Evolutionary conservation across 768 basidiomycete genomes (phyloP).

Genomic region (Suillus fuscotomentosus): DNA sequence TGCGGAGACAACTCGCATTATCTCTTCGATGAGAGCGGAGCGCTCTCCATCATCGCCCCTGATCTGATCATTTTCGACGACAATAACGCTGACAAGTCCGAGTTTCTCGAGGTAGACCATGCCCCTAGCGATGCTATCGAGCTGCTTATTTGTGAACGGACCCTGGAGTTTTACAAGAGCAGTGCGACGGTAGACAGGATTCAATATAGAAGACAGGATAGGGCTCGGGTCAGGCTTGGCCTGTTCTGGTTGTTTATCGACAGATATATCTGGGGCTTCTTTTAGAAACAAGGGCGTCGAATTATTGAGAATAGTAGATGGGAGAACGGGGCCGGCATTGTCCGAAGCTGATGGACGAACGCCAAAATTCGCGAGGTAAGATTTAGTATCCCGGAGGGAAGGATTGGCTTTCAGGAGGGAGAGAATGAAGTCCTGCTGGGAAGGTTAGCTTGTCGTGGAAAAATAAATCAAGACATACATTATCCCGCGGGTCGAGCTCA

Average conservation of each 20-base stretch:
- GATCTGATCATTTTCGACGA: constrained; percentile 82
- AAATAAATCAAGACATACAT: constrained; percentile 36
- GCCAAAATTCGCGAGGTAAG: constrained; percentile 91
- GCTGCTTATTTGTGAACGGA: constrained; percentile 89
- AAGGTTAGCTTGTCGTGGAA: constrained; percentile 10
- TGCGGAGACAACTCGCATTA: constrained; percentile 77
- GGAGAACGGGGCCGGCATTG: constrained; percentile 23
- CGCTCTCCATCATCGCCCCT: constrained; percentile 73
- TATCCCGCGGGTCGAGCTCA: constrained; percentile 40
- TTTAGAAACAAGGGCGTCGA: constrained; percentile 21
- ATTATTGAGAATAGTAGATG: constrained; percentile 22
- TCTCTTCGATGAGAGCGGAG: constrained; percentile 67
- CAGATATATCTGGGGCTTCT: constrained; percentile 9
- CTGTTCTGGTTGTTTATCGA: constrained; percentile 32
- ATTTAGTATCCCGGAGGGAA: constrained; percentile 85
- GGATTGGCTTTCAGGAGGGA: constrained; percentile 93
- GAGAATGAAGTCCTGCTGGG: constrained; percentile 85
- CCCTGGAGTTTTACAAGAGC: constrained; percentile 97
- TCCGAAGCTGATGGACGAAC: constrained; percentile 48
- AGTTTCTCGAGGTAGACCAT: constrained; percentile 96
- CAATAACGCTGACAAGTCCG: constrained; percentile 92
- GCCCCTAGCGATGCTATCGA: constrained; percentile 91
- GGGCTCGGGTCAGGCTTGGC: constrained; percentile 43
- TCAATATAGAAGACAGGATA: constrained; percentile 71
- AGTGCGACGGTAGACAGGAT: constrained; percentile 82